These are phyloP conservation scores for Fraxinus ornus DNA, from an alignment of 305 asterid genomes.

Conservation along the genomic window DNA sequence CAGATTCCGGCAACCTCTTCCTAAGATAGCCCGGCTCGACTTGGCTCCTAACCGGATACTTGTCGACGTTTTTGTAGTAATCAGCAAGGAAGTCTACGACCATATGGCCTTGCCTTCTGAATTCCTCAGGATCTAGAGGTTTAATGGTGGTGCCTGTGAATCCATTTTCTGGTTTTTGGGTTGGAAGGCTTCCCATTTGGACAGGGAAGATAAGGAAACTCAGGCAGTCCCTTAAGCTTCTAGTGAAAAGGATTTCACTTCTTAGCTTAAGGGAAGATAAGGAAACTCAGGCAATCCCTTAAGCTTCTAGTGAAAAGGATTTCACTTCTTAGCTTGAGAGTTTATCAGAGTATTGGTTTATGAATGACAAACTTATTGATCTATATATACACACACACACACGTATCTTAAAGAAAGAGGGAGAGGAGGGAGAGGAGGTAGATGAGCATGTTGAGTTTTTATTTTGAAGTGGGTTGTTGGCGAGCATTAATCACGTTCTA, in stretches of 20 bases:
- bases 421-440: conserved; percentile 37
- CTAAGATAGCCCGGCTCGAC: conserved; percentile 64
- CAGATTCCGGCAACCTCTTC: conserved; percentile 47
- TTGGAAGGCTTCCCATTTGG: conserved; percentile 42
- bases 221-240: neutral
- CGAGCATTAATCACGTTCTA: conserved; percentile 22
- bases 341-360: neutral
- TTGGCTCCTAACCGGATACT: conserved; percentile 66
- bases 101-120: conserved; percentile 57
- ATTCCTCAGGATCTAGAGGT: conserved; percentile 63
- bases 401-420: neutral
- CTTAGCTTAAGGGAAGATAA: neutral
- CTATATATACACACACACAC: conserved; percentile 17
- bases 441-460: conserved; percentile 29
- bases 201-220: neutral
- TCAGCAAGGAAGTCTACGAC: conserved; percentile 69
- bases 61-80: conserved; percentile 60
- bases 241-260: conserved; percentile 12
- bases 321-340: conserved; percentile 9
- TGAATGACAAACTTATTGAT: conserved; percentile 2
- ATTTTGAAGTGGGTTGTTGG: conserved; percentile 41
- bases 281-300: neutral
- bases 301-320: conserved; percentile 3
- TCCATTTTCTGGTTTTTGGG: conserved; percentile 35
- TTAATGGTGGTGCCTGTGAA: conserved; percentile 41